These are phyloP conservation scores for Dryadomyces quercus-mongolicae DNA, from an alignment of 2,329 filamentous ascomycete genomes.

Conservation along the genomic window DNA sequence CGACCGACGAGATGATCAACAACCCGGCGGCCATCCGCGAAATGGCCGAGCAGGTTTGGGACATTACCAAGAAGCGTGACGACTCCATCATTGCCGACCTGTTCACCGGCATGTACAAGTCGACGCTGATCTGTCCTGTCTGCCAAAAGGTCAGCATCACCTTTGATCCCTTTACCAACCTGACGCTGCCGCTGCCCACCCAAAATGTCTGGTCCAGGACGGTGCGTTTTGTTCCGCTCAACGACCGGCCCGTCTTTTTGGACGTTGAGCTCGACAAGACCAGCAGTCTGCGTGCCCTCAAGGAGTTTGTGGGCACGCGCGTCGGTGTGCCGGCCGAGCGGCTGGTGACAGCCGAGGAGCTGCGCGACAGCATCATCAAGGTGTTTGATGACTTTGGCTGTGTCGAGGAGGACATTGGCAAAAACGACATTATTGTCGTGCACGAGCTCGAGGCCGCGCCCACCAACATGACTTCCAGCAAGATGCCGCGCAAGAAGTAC, in stretches of 20 bases:
- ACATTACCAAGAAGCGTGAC: constrained; percentile 83
- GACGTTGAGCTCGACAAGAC: constrained; percentile 73
- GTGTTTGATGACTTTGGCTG: constrained; percentile 58
- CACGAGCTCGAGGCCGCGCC: constrained; percentile 68
- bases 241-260: constrained; percentile 57
- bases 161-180: constrained; percentile 92
- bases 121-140: constrained; percentile 80
- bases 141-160: constrained; percentile 97
- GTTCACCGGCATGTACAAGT: constrained; percentile 97
- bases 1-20: constrained; percentile 88
- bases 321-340: constrained; percentile 52
- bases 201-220: constrained; percentile 68
- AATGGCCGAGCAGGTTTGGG: constrained; percentile 81
- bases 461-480: constrained; percentile 60
- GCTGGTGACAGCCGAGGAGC: constrained; percentile 74
- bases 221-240: constrained; percentile 67
- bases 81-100: constrained; percentile 92
- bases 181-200: constrained; percentile 82
- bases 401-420: constrained; percentile 60
- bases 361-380: constrained; percentile 75
- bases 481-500: constrained; percentile 29
- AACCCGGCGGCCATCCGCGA: constrained; percentile 67
- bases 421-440: constrained; percentile 55
- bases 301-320: constrained; percentile 56
- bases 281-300: constrained; percentile 54